phyloP scores from a whole-genome alignment of 768 basidiomycete species.

The Mrakia hoshinonis region DNA sequence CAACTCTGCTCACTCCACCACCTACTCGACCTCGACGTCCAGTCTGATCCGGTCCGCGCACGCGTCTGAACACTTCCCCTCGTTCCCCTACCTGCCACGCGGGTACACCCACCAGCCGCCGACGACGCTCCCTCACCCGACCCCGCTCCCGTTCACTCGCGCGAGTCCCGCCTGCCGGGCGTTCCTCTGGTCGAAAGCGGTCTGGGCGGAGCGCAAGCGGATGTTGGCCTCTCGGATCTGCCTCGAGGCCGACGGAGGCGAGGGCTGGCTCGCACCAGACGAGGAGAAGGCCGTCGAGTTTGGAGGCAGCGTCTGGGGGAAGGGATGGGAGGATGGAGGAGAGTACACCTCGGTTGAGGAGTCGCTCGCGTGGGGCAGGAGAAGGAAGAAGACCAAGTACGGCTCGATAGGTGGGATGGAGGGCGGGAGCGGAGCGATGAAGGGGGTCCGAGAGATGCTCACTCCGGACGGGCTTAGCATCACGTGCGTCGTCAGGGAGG shows the following conservation, averaged over 20 bases:
- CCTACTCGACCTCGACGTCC: neutral
- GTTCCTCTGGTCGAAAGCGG: slow-evolving; percentile 23
- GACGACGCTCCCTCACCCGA: neutral
- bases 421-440: slow-evolving; percentile 1
- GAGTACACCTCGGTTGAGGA: neutral
- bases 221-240: slow-evolving; percentile 12
- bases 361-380: slow-evolving; percentile 5
- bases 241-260: slow-evolving; percentile 14
- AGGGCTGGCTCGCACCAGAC: slow-evolving; percentile 18
- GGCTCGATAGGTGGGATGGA: no score
- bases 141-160: slow-evolving; percentile 4
- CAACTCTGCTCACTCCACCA: neutral
- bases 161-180: slow-evolving; percentile 19
- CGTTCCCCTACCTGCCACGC: slow-evolving; percentile 16
- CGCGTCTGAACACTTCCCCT: slow-evolving; percentile 7
- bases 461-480: slow-evolving; percentile 28
- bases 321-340: neutral
- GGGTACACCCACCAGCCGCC: slow-evolving; percentile 1
- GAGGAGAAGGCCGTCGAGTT: slow-evolving; percentile 24
- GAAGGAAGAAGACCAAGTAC: slow-evolving; percentile 1
- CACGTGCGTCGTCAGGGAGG: slow-evolving; percentile 23
- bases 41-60: neutral
- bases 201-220: slow-evolving; percentile 18
- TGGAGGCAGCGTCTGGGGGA: slow-evolving; percentile 21
- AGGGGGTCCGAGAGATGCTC: slow-evolving; percentile 20